phyloP scores from a whole-genome alignment of 208 protist genomes.

The Trypanosoma platydactyli region DNA sequence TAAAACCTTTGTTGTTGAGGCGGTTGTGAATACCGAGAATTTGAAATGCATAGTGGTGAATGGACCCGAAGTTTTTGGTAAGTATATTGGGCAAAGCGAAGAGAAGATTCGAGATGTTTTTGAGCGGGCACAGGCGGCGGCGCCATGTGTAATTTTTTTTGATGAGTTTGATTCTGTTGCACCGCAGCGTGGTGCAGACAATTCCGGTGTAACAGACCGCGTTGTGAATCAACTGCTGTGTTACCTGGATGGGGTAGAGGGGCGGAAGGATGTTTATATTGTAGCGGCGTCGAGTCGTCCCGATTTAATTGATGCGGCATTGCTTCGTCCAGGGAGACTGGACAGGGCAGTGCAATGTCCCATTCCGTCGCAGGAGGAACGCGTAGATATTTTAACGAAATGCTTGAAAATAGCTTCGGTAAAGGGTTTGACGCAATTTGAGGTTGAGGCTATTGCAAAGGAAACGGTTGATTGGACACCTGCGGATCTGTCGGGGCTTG shows the following conservation, averaged over 20 bases:
- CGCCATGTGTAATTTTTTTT: slow-evolving; percentile 94
- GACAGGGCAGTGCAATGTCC: slow-evolving; percentile 87
- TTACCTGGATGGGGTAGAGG: slow-evolving; percentile 98
- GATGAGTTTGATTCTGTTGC: slow-evolving; percentile 95
- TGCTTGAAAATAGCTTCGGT: slow-evolving; percentile 99
- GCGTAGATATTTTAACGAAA: slow-evolving; percentile 96
- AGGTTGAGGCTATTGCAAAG: slow-evolving; percentile 51
- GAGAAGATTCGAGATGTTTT: slow-evolving; percentile 93
- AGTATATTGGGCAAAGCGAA: slow-evolving; percentile 95
- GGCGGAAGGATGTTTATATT: slow-evolving; percentile 94
- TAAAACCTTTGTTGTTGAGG: slow-evolving; percentile 89
- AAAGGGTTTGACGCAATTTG: slow-evolving; percentile 37
- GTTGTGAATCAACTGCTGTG: slow-evolving; percentile 98
- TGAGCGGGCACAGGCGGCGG: slow-evolving; percentile 80
- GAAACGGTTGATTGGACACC: slow-evolving; percentile 79
- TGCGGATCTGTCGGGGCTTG: slow-evolving; percentile 74
- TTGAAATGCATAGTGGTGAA: slow-evolving; percentile 93
- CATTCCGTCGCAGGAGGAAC: slow-evolving; percentile 77
- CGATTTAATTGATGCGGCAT: slow-evolving; percentile 96
- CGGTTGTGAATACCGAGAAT: slow-evolving; percentile 72
- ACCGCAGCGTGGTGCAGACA: slow-evolving; percentile 84
- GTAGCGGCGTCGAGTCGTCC: slow-evolving; percentile 99
- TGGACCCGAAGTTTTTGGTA: slow-evolving; percentile 94
- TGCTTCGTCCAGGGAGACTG: slow-evolving; percentile 89
- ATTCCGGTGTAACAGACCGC: slow-evolving; percentile 92